Evolutionary conservation across 345 rosid species (phyloP).

Genomic region (Eucalyptus urophylla): DNA sequence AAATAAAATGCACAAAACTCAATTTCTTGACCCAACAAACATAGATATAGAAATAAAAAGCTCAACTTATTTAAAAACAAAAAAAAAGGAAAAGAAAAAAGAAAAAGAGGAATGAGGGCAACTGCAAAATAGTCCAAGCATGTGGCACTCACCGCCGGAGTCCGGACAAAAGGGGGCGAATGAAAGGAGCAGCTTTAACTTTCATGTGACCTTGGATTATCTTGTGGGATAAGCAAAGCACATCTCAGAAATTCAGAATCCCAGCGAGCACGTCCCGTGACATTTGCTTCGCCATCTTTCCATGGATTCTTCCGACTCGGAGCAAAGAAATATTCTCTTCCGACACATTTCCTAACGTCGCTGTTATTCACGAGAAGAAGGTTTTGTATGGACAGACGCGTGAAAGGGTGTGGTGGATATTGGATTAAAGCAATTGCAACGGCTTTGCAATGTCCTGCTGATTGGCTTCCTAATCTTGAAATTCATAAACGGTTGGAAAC

Average conservation of each 20-base stretch:
- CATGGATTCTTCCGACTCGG: neutral
- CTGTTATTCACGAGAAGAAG: neutral
- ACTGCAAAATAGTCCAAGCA: neutral
- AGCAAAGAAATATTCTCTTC: neutral
- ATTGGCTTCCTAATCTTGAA: neutral
- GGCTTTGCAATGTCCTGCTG: neutral
- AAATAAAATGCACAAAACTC: neutral
- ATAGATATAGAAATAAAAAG: neutral
- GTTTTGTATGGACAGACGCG: neutral
- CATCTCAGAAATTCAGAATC: neutral
- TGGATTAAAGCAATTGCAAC: neutral
- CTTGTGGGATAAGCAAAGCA: neutral
- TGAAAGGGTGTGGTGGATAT: neutral
- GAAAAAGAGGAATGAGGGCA: neutral
- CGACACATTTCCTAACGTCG: neutral
- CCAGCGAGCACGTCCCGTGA: neutral
- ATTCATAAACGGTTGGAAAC: neutral
- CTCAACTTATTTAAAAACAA: neutral
- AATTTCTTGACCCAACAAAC: neutral
- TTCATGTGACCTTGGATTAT: neutral
- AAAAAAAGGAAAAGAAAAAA: too few relatives aligned
- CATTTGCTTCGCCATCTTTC: neutral
- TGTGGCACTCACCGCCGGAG: neutral
- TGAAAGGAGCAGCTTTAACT: neutral
- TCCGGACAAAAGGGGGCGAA: neutral